Conservation (phyloP, 1,139 yeast genomes). For the Yamadazyma mexicana region DNA sequence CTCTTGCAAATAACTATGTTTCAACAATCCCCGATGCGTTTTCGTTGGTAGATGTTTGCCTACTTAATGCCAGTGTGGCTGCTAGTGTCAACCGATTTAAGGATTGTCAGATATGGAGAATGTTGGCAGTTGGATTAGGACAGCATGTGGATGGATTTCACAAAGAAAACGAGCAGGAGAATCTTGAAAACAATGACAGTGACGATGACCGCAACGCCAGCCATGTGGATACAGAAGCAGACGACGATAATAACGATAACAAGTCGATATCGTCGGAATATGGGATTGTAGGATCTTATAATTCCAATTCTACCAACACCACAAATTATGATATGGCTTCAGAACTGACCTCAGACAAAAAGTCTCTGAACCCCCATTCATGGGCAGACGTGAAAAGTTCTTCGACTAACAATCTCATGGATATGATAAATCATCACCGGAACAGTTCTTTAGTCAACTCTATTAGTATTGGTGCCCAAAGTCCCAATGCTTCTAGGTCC, state of each 20-base stretch:
- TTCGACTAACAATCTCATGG: slow-evolving; percentile 25
- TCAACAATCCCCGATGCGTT: slow-evolving; percentile 50
- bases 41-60: slow-evolving; percentile 53
- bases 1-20: slow-evolving; percentile 44
- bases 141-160: slow-evolving; percentile 31
- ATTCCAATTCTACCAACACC: slow-evolving; percentile 44
- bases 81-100: slow-evolving; percentile 51
- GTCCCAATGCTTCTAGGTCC: slow-evolving; percentile 17
- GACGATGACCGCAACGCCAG: background rate
- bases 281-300: slow-evolving; percentile 45
- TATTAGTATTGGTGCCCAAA: slow-evolving; percentile 19
- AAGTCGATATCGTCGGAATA: slow-evolving; percentile 42
- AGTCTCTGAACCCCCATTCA: slow-evolving; percentile 5
- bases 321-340: slow-evolving; percentile 35
- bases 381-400: slow-evolving; percentile 12
- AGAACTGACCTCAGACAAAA: slow-evolving; percentile 14
- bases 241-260: slow-evolving; percentile 16
- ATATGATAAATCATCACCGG: slow-evolving; percentile 24
- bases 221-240: slow-evolving; percentile 7
- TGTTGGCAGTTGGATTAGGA: slow-evolving; percentile 55
- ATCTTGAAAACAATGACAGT: background rate
- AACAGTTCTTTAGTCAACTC: slow-evolving; percentile 21
- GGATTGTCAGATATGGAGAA: slow-evolving; percentile 70
- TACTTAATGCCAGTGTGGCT: slow-evolving; percentile 60
- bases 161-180: slow-evolving; percentile 2